Evolutionary conservation across 208 protist genomes (phyloP).

Genomic region (Acanthamoeba lenticulata): DNA sequence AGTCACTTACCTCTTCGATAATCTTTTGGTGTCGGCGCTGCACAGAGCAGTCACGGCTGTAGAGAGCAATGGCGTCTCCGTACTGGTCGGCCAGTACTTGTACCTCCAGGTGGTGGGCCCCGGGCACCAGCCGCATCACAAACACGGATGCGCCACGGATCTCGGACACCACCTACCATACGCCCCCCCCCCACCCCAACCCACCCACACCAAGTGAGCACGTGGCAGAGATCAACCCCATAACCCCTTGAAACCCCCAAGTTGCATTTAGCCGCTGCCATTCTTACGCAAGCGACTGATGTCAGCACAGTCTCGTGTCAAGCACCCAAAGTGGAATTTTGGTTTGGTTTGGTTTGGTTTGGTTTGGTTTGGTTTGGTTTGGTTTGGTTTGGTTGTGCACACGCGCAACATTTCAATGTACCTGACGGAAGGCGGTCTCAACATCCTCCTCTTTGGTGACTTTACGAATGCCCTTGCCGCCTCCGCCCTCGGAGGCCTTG

Average conservation of each 20-base stretch:
- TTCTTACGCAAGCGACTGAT: too few relatives aligned
- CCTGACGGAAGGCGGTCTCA: constrained; percentile 87
- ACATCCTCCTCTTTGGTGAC: constrained; percentile 90
- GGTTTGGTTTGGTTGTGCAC: too few relatives aligned
- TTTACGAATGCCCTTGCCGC: constrained; percentile 97
- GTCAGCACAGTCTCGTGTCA: too few relatives aligned
- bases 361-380: too few relatives aligned
- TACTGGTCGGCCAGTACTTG: constrained; percentile 92
- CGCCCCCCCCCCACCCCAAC: neutral
- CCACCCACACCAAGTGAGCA: neutral
- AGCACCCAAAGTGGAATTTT: too few relatives aligned
- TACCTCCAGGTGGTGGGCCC: constrained; percentile 96
- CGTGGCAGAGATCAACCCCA: neutral
- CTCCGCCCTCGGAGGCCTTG: constrained; percentile 98
- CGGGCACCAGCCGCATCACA: constrained; percentile 95
- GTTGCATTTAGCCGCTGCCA: too few relatives aligned
- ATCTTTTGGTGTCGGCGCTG: constrained; percentile 95
- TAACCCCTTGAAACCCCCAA: too few relatives aligned
- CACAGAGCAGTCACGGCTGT: constrained; percentile 97
- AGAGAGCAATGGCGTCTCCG: constrained; percentile 94
- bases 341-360: too few relatives aligned
- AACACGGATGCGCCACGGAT: constrained; percentile 98
- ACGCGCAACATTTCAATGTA: too few relatives aligned
- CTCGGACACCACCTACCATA: constrained; percentile 90
- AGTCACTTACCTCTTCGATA: constrained; percentile 10